Conservation (phyloP, 768 basidiomycete species). For the Tricholoma flavovirens region DNA sequence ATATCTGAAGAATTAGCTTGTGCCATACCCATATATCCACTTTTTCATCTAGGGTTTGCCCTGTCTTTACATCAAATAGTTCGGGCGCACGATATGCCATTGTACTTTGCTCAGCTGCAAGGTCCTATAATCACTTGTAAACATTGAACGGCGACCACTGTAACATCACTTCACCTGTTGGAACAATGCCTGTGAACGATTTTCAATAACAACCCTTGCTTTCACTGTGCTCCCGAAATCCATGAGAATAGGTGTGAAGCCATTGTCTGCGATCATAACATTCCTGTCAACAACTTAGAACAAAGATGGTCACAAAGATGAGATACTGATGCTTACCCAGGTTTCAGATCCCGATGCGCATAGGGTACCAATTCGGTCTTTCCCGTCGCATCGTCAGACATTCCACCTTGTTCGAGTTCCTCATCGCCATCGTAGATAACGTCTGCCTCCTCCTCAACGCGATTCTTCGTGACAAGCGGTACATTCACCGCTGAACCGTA, state of each 20-base stretch:
- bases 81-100: conserved; percentile 99
- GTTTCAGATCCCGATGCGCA: conserved; percentile 96
- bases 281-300: conserved; percentile 50
- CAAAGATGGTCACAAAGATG: neutral
- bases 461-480: conserved; percentile 56
- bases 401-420: conserved; percentile 44
- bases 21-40: conserved; percentile 89
- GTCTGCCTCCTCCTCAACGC: conserved; percentile 48
- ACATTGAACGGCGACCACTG: neutral
- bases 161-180: conserved; percentile 59
- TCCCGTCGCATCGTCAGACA: conserved; percentile 22
- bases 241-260: conserved; percentile 86
- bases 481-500: conserved; percentile 50
- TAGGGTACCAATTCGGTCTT: conserved; percentile 67
- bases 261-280: conserved; percentile 94
- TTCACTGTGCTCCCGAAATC: conserved; percentile 92
- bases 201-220: conserved; percentile 78
- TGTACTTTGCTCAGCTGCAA: conserved; percentile 95
- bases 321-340: conserved; percentile 55
- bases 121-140: conserved; percentile 48
- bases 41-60: conserved; percentile 80
- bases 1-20: neutral
- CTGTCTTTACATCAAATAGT: conserved; percentile 95
- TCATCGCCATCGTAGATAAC: conserved; percentile 80
- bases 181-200: conserved; percentile 77